Percentiles rank a stretch among this genome's conserved stretches.
These are phyloP conservation scores for Suillus lakei DNA, from an alignment of 768 basidiomycete genomes.

Conservation along the genomic window DNA sequence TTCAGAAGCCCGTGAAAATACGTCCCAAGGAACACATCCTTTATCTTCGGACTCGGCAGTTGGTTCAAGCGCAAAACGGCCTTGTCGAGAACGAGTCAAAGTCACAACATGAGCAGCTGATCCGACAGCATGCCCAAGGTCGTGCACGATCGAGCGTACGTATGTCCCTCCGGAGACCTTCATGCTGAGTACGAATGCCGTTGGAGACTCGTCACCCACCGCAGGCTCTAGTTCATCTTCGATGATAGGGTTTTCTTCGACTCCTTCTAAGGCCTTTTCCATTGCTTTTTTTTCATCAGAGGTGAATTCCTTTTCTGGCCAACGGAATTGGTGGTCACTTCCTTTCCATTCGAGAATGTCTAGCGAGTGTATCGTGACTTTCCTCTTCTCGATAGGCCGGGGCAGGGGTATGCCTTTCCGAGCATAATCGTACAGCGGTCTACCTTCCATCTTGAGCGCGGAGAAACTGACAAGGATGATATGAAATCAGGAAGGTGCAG, in stretches of 20 bases:
- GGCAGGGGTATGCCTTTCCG: conserved; percentile 89
- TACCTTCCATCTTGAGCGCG: conserved; percentile 98
- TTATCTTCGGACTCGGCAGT: conserved; percentile 54
- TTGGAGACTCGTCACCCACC: conserved; percentile 50
- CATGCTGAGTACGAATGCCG: conserved; percentile 89
- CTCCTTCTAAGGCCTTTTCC: conserved; percentile 61
- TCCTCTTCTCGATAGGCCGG: conserved; percentile 88
- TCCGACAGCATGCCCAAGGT: conserved; percentile 81
- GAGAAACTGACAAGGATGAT: conserved; percentile 71
- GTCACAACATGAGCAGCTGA: conserved; percentile 95
- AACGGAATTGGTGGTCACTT: conserved; percentile 71
- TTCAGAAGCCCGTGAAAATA: conserved; percentile 65
- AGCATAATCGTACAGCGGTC: conserved; percentile 94
- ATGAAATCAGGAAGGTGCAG: conserved; percentile 4
- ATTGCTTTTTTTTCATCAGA: conserved; percentile 72
- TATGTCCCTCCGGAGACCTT: conserved; percentile 96
- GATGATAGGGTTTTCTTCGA: conserved; percentile 44
- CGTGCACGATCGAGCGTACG: conserved; percentile 94
- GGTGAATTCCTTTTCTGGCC: conserved; percentile 75
- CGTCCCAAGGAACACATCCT: conserved; percentile 74
- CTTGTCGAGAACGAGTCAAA: conserved; percentile 88
- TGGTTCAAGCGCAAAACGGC: conserved; percentile 66
- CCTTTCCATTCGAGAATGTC: conserved; percentile 83
- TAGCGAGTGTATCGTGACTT: conserved; percentile 81
- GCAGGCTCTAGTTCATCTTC: conserved; percentile 34